A percentile compares a stretch with the other conserved stretches of the same genome.
Evolutionary conservation across 225 moss, liverwort and hornwort genomes (phyloP).

Genomic region (Ulota crispa): DNA sequence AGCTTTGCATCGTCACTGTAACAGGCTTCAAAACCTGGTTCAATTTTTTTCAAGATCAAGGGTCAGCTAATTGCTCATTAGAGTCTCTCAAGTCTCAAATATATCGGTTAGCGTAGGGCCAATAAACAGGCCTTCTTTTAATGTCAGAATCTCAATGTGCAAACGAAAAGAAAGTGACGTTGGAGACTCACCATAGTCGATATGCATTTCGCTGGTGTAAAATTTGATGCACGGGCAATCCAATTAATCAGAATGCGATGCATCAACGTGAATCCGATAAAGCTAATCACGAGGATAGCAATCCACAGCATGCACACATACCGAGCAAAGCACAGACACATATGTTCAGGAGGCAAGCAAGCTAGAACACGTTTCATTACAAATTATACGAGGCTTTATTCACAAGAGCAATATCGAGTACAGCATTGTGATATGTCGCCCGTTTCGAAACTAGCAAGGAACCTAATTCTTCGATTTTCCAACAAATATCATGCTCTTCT

Average conservation of each 20-base stretch:
- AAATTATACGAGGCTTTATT: neutral
- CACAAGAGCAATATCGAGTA: neutral
- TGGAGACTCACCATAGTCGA: neutral
- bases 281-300: neutral
- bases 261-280: neutral
- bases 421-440: conserved; percentile 8
- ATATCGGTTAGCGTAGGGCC: too few relatives aligned
- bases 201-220: neutral
- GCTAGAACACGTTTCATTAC: neutral
- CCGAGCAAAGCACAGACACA: neutral
- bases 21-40: neutral
- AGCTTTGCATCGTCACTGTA: neutral
- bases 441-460: neutral
- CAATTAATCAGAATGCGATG: neutral
- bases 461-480: neutral
- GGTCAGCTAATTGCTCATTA: neutral
- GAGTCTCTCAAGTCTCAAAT: neutral
- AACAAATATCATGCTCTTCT: conserved; percentile 10
- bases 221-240: neutral
- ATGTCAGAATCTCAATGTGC: neutral
- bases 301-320: neutral
- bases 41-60: neutral
- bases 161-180: neutral
- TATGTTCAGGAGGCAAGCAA: neutral
- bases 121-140: neutral